phyloP scores from a whole-genome alignment of 306 rosid species.

The Quillaja saponaria region DNA sequence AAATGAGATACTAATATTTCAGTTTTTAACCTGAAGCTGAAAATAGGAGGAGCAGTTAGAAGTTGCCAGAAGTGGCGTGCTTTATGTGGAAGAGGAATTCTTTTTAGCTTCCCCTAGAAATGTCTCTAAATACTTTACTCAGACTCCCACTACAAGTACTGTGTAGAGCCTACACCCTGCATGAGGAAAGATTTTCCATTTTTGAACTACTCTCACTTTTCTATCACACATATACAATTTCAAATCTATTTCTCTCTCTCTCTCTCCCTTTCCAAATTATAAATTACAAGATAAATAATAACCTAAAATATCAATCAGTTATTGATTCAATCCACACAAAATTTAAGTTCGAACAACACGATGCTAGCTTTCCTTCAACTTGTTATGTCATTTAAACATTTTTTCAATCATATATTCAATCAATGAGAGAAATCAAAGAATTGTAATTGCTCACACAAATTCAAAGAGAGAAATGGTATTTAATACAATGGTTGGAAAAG shows the following conservation, averaged over 20 bases:
- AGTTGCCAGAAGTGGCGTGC: conserved; percentile 33
- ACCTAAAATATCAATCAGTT: too few relatives aligned
- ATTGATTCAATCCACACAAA: too few relatives aligned
- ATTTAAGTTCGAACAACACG: too few relatives aligned
- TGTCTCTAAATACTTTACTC: conserved; percentile 24
- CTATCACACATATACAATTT: conserved; percentile 24
- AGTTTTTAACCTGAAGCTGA: conserved; percentile 29
- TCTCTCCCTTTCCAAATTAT: too few relatives aligned
- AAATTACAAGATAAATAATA: too few relatives aligned
- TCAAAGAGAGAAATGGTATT: conserved; percentile 31
- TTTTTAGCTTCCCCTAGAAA: conserved; percentile 37
- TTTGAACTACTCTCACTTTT: neutral
- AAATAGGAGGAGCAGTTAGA: conserved; percentile 29
- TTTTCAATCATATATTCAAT: too few relatives aligned
- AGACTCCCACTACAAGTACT: neutral
- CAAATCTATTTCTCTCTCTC: conserved; percentile 10
- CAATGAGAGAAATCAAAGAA: too few relatives aligned
- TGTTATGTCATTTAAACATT: too few relatives aligned
- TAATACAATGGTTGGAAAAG: conserved; percentile 29
- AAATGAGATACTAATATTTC: too few relatives aligned
- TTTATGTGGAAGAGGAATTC: too few relatives aligned
- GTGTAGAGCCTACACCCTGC: neutral
- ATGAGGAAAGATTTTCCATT: conserved; percentile 18
- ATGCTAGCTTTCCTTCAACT: too few relatives aligned
- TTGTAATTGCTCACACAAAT: too few relatives aligned